Evolutionary conservation across 148 eudicot genomes (phyloP).

Genomic region (Chenopodium berlandieri): DNA sequence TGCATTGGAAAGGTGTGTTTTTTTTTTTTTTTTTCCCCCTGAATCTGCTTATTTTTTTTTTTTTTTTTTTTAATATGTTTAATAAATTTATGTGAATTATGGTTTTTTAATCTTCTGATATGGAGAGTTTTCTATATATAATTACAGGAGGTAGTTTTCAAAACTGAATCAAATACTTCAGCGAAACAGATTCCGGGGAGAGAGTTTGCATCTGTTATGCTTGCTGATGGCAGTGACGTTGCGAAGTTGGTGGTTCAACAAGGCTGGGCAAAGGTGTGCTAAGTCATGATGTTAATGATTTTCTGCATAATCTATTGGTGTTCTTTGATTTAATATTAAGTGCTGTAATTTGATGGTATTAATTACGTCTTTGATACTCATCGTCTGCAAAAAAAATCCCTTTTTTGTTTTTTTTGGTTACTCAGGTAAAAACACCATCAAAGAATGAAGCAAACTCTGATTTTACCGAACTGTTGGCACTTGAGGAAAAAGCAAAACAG

Average conservation of each 20-base stretch:
- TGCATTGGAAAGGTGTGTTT: conserved; percentile 85
- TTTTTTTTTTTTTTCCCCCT: background rate
- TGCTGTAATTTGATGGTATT: background rate
- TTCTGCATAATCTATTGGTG: background rate
- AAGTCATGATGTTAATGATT: background rate
- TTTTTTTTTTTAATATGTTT: too few relatives aligned
- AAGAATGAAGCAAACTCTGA: conserved; percentile 67
- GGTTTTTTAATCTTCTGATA: background rate
- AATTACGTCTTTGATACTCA: background rate
- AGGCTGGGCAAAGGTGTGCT: conserved; percentile 95
- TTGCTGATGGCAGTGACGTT: conserved; percentile 58
- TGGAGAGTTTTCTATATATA: conserved; percentile 5
- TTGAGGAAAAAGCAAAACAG: conserved; percentile 83
- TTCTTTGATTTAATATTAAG: background rate
- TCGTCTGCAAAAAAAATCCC: background rate
- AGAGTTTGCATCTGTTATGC: conserved; percentile 77
- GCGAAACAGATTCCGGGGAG: conserved; percentile 41
- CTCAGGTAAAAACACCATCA: conserved; percentile 66
- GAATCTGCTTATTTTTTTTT: background rate
- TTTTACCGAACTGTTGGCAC: conserved; percentile 47
- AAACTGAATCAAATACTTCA: conserved; percentile 41
- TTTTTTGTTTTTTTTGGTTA: background rate
- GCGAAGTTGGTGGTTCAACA: conserved; percentile 65
- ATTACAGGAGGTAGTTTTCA: conserved; percentile 77
- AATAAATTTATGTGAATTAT: background rate